Evolutionary conservation across 169 alveolate species (phyloP), one percentile per base, ranked within the genome.

Genomic region (Neospora caninum): DNA sequence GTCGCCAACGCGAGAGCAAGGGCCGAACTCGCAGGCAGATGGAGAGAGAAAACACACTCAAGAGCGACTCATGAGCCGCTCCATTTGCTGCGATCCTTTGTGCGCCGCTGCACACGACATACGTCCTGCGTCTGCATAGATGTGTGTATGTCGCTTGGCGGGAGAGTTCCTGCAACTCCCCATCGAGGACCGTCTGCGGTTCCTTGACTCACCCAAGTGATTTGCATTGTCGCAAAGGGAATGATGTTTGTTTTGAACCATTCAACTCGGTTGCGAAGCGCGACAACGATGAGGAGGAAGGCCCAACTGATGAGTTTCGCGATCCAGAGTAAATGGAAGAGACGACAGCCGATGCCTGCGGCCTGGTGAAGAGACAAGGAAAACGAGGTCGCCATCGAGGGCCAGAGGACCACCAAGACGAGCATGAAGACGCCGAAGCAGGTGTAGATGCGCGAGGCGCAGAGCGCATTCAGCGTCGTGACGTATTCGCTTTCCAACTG

Each of bases 371-470:
- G 49, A 38, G 86, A n/a, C 27, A 36, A 25, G 22, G 42, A 16
- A 43, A 78, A 78, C 49, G 86, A 36, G 45, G 39, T 10, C 29
- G 45, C 86, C 42, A 78, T 78, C n/a, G 86, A 36, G 7, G 86
- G 86, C 86, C 86, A 78, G 43, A 78, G 45, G 43, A 78, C 86
- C 43, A n/a, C 39, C 49, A 78, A n/a, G n/a, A 78, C 86, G n/a
- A 78, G 86, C 45, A 78, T n/a, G 39, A n/a, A 78, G 29, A 78
- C 49, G 7, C 86, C 86, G 86, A 78, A 78, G 42, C 86, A 78
- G 2, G 86, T n/a, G 42, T 29, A n/a, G 86, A 78, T 22, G 27
- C 86, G 39, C 29, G 86, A 78, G 43, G 43, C 41, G 86, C 86
- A 78, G 49, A 78, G 39, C 13, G 18, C n/a, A 16, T n/a, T 36